Percentiles rank a stretch among this genome's conserved stretches.
phyloP scores from a whole-genome alignment of 495 filamentous ascomycete species.

The Penicillium simplicissimum region DNA sequence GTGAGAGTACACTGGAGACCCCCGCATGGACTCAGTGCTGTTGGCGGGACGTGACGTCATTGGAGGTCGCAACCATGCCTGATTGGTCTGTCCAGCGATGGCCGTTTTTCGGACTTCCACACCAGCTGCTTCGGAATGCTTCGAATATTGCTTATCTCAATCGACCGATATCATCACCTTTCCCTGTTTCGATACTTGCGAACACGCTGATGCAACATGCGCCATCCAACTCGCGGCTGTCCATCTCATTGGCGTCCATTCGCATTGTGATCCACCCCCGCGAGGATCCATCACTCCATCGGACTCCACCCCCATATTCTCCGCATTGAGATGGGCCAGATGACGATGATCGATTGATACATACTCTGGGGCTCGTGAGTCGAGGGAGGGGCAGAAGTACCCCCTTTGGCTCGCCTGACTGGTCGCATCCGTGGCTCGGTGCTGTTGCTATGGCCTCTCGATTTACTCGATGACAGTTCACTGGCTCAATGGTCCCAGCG shows the following conservation, averaged over 20 bases:
- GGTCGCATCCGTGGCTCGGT: not conserved
- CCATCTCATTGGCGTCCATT: conserved; percentile 11
- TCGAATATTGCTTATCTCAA: conserved; percentile 6
- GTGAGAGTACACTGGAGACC: not conserved
- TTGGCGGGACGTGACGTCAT: conserved; percentile 14
- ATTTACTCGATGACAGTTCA: not conserved
- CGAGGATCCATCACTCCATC: not conserved
- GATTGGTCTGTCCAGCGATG: conserved; percentile 13
- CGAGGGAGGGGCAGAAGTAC: not conserved
- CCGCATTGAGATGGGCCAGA: conserved; percentile 9
- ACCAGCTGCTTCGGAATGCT: conserved; percentile 10
- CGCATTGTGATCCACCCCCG: conserved; percentile 18
- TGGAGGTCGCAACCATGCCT: not conserved
- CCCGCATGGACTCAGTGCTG: not conserved
- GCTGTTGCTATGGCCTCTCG: conserved; percentile 3
- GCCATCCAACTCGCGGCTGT: not conserved
- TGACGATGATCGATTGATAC: conserved; percentile 5
- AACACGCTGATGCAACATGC: not conserved
- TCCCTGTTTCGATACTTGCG: too few species aligned
- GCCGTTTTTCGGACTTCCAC: conserved; percentile 13
- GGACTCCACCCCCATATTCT: conserved; percentile 11
- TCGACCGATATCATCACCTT: not conserved
- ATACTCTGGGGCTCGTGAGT: not conserved
- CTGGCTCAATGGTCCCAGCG: not conserved
- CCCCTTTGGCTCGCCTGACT: not conserved